These are phyloP conservation scores for Plantago coronopus DNA, from an alignment of 305 asterid genomes.

Conservation along the genomic window DNA sequence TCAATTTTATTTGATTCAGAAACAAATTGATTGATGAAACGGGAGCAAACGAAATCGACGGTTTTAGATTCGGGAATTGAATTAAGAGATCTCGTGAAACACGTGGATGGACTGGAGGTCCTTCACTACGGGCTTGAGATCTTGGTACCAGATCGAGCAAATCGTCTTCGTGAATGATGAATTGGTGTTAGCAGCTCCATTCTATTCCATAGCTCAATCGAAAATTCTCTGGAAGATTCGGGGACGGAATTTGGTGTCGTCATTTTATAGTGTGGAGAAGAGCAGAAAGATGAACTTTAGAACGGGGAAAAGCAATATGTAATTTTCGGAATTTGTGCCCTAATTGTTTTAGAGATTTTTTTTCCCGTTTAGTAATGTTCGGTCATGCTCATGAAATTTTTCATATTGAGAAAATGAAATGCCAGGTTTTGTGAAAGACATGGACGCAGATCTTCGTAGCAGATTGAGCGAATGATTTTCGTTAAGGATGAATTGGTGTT, in stretches of 20 bases:
- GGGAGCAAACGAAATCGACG: background rate
- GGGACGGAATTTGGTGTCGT: background rate
- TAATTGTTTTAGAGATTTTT: too few species aligned
- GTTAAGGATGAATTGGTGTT: too few species aligned
- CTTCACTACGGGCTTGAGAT: constrained; percentile 76
- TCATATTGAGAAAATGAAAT: too few species aligned
- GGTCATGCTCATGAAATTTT: too few species aligned
- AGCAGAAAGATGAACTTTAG: constrained; percentile 1
- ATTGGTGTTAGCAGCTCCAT: background rate
- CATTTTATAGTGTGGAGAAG: background rate
- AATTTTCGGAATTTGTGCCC: too few species aligned
- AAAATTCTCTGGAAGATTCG: background rate
- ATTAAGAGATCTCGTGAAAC: constrained; percentile 90
- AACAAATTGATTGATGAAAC: background rate
- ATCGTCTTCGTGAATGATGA: constrained; percentile 63
- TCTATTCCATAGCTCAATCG: background rate
- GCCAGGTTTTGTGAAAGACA: too few species aligned
- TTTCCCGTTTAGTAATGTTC: too few species aligned
- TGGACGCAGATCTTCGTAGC: too few species aligned
- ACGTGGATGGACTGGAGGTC: constrained; percentile 91
- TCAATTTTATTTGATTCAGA: background rate
- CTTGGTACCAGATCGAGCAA: constrained; percentile 92
- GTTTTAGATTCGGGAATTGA: background rate
- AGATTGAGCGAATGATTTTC: too few species aligned
- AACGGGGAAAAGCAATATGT: background rate